These are phyloP conservation scores for Abelmoschus esculentus DNA, from an alignment of 345 rosid genomes.

Conservation along the genomic window DNA sequence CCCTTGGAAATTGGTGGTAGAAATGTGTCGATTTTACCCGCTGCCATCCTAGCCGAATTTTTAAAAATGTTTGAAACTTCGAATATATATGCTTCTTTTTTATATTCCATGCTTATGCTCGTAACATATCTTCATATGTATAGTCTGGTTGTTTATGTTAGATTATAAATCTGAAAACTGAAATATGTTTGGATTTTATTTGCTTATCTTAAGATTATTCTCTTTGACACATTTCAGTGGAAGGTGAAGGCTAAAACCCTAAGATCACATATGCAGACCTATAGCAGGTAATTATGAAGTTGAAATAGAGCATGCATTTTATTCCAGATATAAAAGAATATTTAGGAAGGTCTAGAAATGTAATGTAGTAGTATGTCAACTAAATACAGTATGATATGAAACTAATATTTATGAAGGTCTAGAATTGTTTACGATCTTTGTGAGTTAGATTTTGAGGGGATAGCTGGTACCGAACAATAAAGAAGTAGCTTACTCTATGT, in stretches of 20 bases:
- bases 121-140: neutral
- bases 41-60: neutral
- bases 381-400: neutral
- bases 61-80: neutral
- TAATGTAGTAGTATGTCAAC: neutral
- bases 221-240: slow-evolving; percentile 44
- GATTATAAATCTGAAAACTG: neutral
- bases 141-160: neutral
- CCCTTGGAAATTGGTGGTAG: neutral
- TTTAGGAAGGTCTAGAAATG: too few relatives aligned
- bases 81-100: neutral
- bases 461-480: neutral
- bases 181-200: neutral
- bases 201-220: slow-evolving; percentile 8
- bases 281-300: too few relatives aligned
- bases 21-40: neutral
- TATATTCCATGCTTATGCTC: neutral
- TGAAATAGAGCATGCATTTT: neutral
- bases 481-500: neutral
- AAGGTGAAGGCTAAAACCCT: slow-evolving; percentile 68
- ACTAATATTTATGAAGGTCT: neutral
- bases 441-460: neutral
- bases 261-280: slow-evolving; percentile 77
- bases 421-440: neutral
- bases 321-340: neutral